Conservation (phyloP, 495 filamentous ascomycete genomes). For the Xylaria scruposa region DNA sequence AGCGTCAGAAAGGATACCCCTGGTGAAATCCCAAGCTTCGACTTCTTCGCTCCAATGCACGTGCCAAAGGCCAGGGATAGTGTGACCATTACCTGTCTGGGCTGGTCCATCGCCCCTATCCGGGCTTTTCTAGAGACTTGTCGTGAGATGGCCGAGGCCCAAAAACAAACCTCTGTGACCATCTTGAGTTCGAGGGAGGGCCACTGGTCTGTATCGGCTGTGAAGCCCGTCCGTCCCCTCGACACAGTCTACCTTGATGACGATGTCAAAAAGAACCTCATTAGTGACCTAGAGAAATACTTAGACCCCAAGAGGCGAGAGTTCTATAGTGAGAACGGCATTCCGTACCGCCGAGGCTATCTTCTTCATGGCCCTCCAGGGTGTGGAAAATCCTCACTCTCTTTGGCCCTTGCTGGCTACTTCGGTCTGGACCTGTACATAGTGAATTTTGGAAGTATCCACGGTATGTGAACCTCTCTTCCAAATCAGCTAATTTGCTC, state of each 20-base stretch:
- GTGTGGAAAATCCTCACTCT: conserved; percentile 56
- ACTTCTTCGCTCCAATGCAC: conserved; percentile 33
- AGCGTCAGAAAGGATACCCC: not conserved
- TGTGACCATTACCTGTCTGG: conserved; percentile 49
- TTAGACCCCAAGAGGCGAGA: conserved; percentile 66
- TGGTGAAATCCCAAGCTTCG: not conserved
- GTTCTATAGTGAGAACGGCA: conserved; percentile 69
- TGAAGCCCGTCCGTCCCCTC: conserved; percentile 57
- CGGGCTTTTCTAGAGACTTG: conserved; percentile 44
- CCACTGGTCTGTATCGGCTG: conserved; percentile 8
- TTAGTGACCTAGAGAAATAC: conserved; percentile 77
- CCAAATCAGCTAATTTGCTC: no score
- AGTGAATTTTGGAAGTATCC: conserved; percentile 53
- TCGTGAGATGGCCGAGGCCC: conserved; percentile 47
- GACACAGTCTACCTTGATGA: conserved; percentile 74
- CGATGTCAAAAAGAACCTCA: conserved; percentile 65
- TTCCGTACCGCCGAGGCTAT: conserved; percentile 76
- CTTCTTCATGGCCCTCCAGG: conserved; percentile 84
- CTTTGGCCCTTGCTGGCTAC: conserved; percentile 61
- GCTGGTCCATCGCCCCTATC: conserved; percentile 47
- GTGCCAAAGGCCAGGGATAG: conserved; percentile 44
- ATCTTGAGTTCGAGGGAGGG: conserved; percentile 27
- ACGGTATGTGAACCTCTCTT: conserved; percentile 39
- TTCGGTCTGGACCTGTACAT: conserved; percentile 64
- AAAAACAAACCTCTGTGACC: conserved; percentile 44